A percentile compares a stretch with the other conserved stretches of the same genome.
Evolutionary conservation across 768 basidiomycete species (phyloP).

Genomic region (Mycena kentingensis): DNA sequence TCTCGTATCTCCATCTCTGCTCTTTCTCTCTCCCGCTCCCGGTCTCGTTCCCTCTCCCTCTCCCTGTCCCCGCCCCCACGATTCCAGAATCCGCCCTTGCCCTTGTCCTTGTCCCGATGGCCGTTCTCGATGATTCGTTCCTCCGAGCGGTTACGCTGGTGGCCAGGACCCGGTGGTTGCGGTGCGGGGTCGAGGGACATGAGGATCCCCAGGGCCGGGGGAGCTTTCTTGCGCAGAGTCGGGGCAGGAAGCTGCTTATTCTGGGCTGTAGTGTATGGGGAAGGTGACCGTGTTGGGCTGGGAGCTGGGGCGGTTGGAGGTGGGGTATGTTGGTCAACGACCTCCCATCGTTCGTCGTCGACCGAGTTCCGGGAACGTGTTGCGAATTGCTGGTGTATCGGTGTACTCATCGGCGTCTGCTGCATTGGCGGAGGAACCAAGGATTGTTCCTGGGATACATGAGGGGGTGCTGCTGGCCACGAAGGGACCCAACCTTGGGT

Average conservation of each 20-base stretch:
- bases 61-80: constrained; percentile 42
- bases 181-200: constrained; percentile 58
- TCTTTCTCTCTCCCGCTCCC: constrained; percentile 34
- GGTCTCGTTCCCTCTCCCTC: constrained; percentile 36
- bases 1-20: background rate
- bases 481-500: constrained; percentile 35
- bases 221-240: constrained; percentile 33
- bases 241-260: constrained; percentile 22
- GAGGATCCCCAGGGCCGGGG: constrained; percentile 50
- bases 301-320: constrained; percentile 45
- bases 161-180: constrained; percentile 24
- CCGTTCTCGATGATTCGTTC: constrained; percentile 36
- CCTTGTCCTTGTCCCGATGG: constrained; percentile 45
- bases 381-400: constrained; percentile 42
- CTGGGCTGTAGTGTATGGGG: constrained; percentile 45
- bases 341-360: constrained; percentile 52
- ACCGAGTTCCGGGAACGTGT: constrained; percentile 27
- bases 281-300: constrained; percentile 45
- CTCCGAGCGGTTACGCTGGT: constrained; percentile 38
- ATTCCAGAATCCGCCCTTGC: constrained; percentile 61
- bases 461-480: constrained; percentile 30
- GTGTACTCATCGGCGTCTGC: constrained; percentile 26
- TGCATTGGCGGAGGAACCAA: constrained; percentile 13
- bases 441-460: constrained; percentile 21
- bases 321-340: constrained; percentile 32